Percentiles rank a stretch among this genome's conserved stretches.
These are phyloP conservation scores for Komagataella pastoris DNA, from an alignment of 805 yeast species.

Conservation along the genomic window DNA sequence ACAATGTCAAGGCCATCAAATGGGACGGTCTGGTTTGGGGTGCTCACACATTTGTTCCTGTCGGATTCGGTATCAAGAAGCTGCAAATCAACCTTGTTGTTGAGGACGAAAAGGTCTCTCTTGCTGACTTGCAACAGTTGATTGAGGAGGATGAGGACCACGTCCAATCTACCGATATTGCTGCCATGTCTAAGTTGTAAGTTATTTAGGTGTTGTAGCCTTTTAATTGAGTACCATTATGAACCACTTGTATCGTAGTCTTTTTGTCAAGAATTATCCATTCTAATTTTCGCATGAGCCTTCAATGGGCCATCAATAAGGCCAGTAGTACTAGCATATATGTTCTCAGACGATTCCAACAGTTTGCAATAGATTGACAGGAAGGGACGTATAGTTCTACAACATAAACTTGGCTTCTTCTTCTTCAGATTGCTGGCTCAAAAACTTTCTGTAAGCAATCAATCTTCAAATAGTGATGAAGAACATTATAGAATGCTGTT, in stretches of 20 bases:
- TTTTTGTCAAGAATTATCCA: no score
- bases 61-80: conserved; percentile 99
- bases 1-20: conserved; percentile 73
- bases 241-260: background rate
- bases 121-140: conserved; percentile 71
- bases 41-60: conserved; percentile 90
- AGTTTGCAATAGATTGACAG: no score
- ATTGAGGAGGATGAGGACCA: conserved; percentile 95
- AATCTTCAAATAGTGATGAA: no score
- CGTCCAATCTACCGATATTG: conserved; percentile 97
- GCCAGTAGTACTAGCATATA: no score
- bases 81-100: conserved; percentile 96
- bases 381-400: no score
- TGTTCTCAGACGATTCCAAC: no score
- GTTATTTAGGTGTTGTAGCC: conserved; percentile 7
- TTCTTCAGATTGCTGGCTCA: no score
- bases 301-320: no score
- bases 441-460: no score
- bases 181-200: conserved; percentile 97
- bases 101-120: conserved; percentile 92
- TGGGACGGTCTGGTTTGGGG: conserved; percentile 97
- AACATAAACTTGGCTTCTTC: no score
- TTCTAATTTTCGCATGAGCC: no score
- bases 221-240: background rate
- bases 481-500: no score